Base-by-base conservation (phyloP, 768 basidiomycete genomes). In the Galerina sulciceps region DNA sequence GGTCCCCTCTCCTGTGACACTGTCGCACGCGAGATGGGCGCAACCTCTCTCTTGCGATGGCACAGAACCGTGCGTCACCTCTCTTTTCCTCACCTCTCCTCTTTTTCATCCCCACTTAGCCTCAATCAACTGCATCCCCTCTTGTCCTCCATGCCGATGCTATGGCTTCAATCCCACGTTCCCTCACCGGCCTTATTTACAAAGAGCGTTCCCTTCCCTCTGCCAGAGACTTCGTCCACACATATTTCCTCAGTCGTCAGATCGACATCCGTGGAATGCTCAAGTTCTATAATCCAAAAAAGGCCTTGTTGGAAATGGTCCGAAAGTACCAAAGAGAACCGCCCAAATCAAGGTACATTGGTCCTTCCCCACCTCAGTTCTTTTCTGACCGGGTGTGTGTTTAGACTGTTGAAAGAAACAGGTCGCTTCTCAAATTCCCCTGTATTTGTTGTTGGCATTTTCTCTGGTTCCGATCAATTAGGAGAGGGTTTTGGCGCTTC, bases 401-500 rank as follows among this genome's bases (percentile, higher is more conserved):
- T n/a, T 31, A 95, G 94, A 71, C 73, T 99, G 53, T 76, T 99
- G 58, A 94, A 90, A 69, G 96, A 98, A 73, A 94, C 95, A 0
- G 97, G 97, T 69, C 89, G 95, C 45, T 87, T 87, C 64, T 91
- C 93, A 1, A 91, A 92, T 65, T 89, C 94, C 3, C 96, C 97
- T 1, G 83, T 96, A 38, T 99, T 91, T 72, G 90, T 97, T n/a
- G 90, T 96, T n/a, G 97, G 94, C 15, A 90, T 97, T 58, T 99
- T 85, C 71, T 92, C 87, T 20, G 94, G 87, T 40, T 79, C 75
- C 57, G 92, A 85, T 71, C 85, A 97, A 73, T 84, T 99, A 2
- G 94, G 96, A 5, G 96, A 99, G 74, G 95, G 96, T 13, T 94
- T 96, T 68, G 97, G 97, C 52, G 89, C 86, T 64, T 95, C 93